phyloP scores from a whole-genome alignment of 2,329 filamentous ascomycete species.

The Sporothrix schenckii region DNA sequence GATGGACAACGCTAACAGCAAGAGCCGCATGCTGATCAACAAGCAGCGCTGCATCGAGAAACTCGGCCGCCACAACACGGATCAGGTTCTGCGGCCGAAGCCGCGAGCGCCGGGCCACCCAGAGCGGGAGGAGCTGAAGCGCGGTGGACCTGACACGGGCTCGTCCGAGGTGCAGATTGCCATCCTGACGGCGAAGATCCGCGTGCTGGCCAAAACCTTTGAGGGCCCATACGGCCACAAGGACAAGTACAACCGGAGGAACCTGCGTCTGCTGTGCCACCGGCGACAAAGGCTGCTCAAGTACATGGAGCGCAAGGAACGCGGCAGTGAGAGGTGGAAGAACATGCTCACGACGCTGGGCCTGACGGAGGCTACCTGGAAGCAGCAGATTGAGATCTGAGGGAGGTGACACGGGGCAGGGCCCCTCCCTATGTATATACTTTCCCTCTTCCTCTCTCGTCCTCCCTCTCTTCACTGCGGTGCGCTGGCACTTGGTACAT shows the following conservation, averaged over 20 bases:
- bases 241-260: conserved; percentile 94
- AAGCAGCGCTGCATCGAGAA: conserved; percentile 80
- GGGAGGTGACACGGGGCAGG: background rate
- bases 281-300: conserved; percentile 82
- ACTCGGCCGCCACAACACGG: conserved; percentile 91
- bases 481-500: background rate
- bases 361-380: conserved; percentile 84
- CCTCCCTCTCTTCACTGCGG: background rate
- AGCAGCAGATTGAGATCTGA: conserved; percentile 76
- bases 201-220: conserved; percentile 73
- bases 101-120: conserved; percentile 51
- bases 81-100: conserved; percentile 67
- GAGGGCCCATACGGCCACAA: conserved; percentile 69
- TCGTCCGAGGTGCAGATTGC: conserved; percentile 97
- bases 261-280: conserved; percentile 82
- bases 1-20: conserved; percentile 74
- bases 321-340: conserved; percentile 87
- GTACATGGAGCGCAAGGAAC: conserved; percentile 87
- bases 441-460: background rate
- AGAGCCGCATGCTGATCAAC: conserved; percentile 79
- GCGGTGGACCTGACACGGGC: conserved; percentile 89
- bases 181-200: conserved; percentile 92
- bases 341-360: conserved; percentile 83
- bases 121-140: conserved; percentile 49
- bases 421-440: conserved; percentile 21